These are phyloP conservation scores for Hypoxylon sp. DNA, from an alignment of 2,329 filamentous ascomycete species.

Conservation along the genomic window DNA sequence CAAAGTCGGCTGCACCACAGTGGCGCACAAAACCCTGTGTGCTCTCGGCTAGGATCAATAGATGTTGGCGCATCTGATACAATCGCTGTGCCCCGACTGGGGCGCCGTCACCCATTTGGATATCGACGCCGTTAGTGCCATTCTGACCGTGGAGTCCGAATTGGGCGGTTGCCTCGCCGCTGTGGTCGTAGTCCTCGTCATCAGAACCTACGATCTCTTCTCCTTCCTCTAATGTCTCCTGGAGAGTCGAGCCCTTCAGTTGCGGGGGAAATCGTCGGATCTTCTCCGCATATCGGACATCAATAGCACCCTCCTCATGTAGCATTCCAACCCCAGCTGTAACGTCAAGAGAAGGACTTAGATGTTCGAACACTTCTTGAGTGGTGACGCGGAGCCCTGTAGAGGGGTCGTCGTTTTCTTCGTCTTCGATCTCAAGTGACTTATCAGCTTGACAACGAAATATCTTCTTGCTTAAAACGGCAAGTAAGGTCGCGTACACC, in stretches of 20 bases:
- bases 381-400: constrained; percentile 61
- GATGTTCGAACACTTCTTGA: constrained; percentile 66
- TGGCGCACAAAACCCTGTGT: constrained; percentile 76
- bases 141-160: constrained; percentile 50
- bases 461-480: constrained; percentile 75
- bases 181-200: constrained; percentile 55
- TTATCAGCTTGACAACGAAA: constrained; percentile 74
- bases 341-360: constrained; percentile 66
- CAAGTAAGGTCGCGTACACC: constrained; percentile 81
- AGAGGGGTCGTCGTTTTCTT: constrained; percentile 50
- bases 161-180: constrained; percentile 42
- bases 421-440: constrained; percentile 59
- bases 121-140: constrained; percentile 49
- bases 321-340: constrained; percentile 69
- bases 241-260: constrained; percentile 43
- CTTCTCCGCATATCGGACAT: constrained; percentile 63
- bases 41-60: constrained; percentile 78
- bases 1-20: constrained; percentile 71
- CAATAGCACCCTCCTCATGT: constrained; percentile 52
- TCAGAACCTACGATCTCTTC: constrained; percentile 51
- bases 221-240: constrained; percentile 46
- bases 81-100: constrained; percentile 61
- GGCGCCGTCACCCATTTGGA: constrained; percentile 62
- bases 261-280: constrained; percentile 56
- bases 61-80: constrained; percentile 76